These are phyloP conservation scores for Chloranthus sessilifolius DNA, from an alignment of 164 flowering plant genomes.

Conservation along the genomic window DNA sequence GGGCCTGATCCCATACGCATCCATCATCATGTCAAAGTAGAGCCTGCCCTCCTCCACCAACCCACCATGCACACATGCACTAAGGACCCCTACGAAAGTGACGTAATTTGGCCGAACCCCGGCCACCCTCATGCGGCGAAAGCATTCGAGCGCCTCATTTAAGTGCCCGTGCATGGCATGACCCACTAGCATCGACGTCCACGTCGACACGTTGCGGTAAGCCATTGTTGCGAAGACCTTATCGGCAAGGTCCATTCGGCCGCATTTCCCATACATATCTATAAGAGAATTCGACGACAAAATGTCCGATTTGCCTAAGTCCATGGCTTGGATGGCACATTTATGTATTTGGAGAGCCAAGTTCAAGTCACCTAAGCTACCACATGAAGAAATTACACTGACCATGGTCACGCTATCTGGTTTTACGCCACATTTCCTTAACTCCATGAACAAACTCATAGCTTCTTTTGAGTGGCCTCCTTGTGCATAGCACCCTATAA, in stretches of 20 bases:
- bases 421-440: conserved; percentile 36
- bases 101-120: conserved; percentile 53
- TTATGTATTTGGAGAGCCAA: conserved; percentile 60
- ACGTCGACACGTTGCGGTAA: conserved; percentile 45
- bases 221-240: conserved; percentile 34
- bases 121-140: conserved; percentile 35
- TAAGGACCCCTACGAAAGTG: conserved; percentile 59
- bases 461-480: conserved; percentile 47
- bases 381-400: conserved; percentile 58
- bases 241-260: conserved; percentile 49
- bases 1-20: conserved; percentile 35
- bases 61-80: conserved; percentile 73
- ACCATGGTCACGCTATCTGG: conserved; percentile 70
- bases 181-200: conserved; percentile 64
- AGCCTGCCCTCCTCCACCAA: conserved; percentile 47
- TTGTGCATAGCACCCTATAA: conserved; percentile 49
- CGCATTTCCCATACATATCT: conserved; percentile 74
- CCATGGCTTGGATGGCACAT: conserved; percentile 41
- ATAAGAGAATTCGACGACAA: conserved; percentile 47
- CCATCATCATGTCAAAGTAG: conserved; percentile 48
- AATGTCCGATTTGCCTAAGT: conserved; percentile 27
- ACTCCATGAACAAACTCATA: conserved; percentile 27
- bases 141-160: conserved; percentile 40
- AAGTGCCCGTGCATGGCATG: conserved; percentile 46
- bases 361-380: conserved; percentile 44